Evolutionary conservation across 306 rosid species (phyloP), one percentile per base, ranked within the genome.

Genomic region (Carpinus fangiana): DNA sequence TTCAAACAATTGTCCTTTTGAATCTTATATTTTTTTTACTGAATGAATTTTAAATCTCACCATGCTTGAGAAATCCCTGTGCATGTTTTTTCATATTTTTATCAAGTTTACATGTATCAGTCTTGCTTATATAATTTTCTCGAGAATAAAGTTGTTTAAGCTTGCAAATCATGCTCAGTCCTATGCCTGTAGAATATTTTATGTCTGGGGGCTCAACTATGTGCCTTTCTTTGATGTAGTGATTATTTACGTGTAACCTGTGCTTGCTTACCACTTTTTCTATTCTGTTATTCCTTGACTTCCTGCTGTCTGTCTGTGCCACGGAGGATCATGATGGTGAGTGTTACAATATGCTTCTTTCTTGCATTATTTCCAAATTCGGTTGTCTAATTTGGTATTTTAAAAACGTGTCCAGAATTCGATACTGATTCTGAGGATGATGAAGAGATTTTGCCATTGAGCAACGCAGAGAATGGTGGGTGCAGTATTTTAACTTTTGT

Each of bases 401-500:
- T 68, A 60, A 5, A 28, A 46, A 10, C 28, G 56, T 73, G 53
- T n/a, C 69, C 84, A 87, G 92, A 88, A 1, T 77, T 47, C 67
- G 78, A 72, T 23, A 82, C 80, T 4, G 56, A 31, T 0, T 71
- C 79, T 31, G 84, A 67, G 23, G 80, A 85, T 3, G 92, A 80
- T 7, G 90, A 77, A 20, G 81, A 80, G 28, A 82, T 75, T 4
- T 3, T 90, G 65, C 91, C 83, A 41, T 1, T 84, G 74, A 3
- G 11, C 1, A n/a, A n/a, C 0, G 0, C 36, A 2, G 86, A 84
- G 36, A 94, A 94, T 88, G 98, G 98, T 92, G 73, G 4, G 7
- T 83, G 41, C 26, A 54, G 48, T n/a, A 26, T 45, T 21, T 23
- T 23, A 5, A 26, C 1, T 52, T 52, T 80, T 0, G 5, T 51